Evolutionary conservation across 345 rosid genomes (phyloP), one percentile per base, ranked within the genome.

Genomic region (Lepidium didymum): DNA sequence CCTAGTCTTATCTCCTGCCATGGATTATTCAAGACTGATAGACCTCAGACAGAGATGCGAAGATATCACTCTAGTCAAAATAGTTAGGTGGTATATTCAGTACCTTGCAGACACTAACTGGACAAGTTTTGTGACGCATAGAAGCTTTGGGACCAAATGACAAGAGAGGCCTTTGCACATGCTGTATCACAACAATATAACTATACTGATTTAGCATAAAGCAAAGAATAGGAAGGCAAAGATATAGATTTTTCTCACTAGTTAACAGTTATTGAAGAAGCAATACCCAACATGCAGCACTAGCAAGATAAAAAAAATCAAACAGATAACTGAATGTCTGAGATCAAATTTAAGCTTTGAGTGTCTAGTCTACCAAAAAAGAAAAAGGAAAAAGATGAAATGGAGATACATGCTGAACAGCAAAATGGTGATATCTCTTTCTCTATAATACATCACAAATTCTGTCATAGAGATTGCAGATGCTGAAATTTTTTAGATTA

Each of bases 111-210:
- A 91, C 99, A 80, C 77, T 84, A 75, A 88, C 53, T 35, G 99
- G 99, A 79, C 84, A 82, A 42, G 97, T 89, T 80, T 76, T 86
- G 64, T 85, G 90, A 74, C 85, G 84, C 85, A 81, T 66, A 56
- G 96, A 86, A 66, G 86, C 84, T 84, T 89, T 94, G 51, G 96
- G 97, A 76, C 97, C 99, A 83, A 94, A 94, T 46, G 96, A 91
- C 36, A 86, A 82, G 44, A 87, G 82, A 50, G 99, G 96, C 69
- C 96, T 87, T 79, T 91, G 96, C 62, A 87, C 97, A 79, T 94
- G 88, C 99, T 94, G 89, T 35, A 78, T 59, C 2, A 77, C 21
- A 79, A 81, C 59, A 58, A 19, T 57, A 60, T 50, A 73, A 68
- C 56, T 29, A 23, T 54, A 58, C 27, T 29, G 8, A 61, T 43